These are phyloP conservation scores for Hypocrella siamensis DNA, from an alignment of 2,329 filamentous ascomycete genomes.

Conservation along the genomic window DNA sequence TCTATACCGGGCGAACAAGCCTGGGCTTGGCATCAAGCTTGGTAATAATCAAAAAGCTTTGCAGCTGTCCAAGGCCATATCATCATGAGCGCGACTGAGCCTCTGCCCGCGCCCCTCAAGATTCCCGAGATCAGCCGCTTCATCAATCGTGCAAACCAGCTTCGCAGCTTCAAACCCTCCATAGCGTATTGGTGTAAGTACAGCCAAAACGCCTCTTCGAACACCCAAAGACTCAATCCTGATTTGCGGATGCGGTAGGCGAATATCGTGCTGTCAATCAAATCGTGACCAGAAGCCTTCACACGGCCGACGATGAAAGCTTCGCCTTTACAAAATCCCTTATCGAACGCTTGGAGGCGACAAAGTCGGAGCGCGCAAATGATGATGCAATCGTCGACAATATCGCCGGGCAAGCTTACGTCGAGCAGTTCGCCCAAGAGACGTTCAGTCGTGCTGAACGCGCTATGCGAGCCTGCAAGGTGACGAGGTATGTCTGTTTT, in stretches of 20 bases:
- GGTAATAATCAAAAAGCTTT: no score
- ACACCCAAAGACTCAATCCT: neutral
- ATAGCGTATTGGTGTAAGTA: conserved; percentile 87
- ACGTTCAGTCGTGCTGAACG: conserved; percentile 75
- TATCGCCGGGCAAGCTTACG: conserved; percentile 71
- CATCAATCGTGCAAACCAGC: conserved; percentile 66
- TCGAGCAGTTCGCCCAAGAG: conserved; percentile 85
- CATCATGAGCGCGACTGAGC: conserved; percentile 44
- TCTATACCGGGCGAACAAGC: no score
- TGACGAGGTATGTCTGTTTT: conserved; percentile 45
- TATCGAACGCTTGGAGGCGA: conserved; percentile 75
- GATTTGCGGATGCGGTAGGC: conserved; percentile 32
- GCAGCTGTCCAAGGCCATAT: no score
- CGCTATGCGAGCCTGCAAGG: conserved; percentile 67
- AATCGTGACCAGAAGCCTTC: conserved; percentile 67
- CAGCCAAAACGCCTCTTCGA: neutral
- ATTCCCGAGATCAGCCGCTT: conserved; percentile 73
- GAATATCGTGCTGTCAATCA: conserved; percentile 90
- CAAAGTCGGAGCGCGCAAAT: conserved; percentile 44
- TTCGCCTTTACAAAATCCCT: conserved; percentile 65
- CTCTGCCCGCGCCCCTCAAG: conserved; percentile 39
- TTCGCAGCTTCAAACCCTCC: conserved; percentile 72
- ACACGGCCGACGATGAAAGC: conserved; percentile 63
- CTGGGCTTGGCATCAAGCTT: no score
- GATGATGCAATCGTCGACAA: conserved; percentile 83